Conservation (phyloP, 2,329 filamentous ascomycete genomes). For the Colletotrichum sidae region DNA sequence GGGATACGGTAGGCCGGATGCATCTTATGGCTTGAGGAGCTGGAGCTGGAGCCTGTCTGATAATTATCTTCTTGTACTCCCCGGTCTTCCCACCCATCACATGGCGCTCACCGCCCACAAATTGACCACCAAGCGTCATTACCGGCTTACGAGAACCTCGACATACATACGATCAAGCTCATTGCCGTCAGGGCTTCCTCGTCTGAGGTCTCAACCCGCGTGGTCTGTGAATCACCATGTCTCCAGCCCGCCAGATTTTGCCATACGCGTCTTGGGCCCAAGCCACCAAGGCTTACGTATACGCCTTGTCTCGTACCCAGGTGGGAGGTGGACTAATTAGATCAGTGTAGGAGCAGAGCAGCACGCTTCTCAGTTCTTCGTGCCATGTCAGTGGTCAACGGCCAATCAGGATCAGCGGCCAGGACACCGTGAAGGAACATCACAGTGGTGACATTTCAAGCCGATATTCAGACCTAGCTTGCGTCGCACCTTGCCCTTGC, state of each 20-base stretch:
- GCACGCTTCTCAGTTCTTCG: too few species aligned
- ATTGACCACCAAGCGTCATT: conserved; percentile 8
- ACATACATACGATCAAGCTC: too few species aligned
- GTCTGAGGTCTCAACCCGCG: conserved; percentile 5
- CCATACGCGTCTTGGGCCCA: conserved; percentile 12
- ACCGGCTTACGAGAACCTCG: conserved; percentile 10
- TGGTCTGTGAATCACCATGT: not conserved
- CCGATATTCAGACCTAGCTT: not conserved
- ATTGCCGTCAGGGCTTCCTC: not conserved
- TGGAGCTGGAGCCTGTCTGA: too few species aligned
- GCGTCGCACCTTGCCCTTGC: not conserved
- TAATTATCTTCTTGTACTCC: too few species aligned
- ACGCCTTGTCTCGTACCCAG: not conserved
- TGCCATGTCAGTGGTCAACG: not conserved
- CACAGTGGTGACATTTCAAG: not conserved
- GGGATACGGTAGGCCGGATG: too few species aligned
- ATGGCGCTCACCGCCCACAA: conserved; percentile 7
- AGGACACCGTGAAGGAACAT: not conserved
- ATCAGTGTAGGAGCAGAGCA: too few species aligned
- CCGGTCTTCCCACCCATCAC: conserved; percentile 7
- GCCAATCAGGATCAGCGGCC: not conserved
- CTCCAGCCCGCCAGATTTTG: conserved; percentile 3
- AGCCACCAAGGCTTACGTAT: conserved; percentile 6
- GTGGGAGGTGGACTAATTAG: too few species aligned
- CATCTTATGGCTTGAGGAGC: too few species aligned